These are phyloP conservation scores for Rhizophagus sp. DNA, from an alignment of 192 early-diverging fungal genomes.

Conservation along the genomic window DNA sequence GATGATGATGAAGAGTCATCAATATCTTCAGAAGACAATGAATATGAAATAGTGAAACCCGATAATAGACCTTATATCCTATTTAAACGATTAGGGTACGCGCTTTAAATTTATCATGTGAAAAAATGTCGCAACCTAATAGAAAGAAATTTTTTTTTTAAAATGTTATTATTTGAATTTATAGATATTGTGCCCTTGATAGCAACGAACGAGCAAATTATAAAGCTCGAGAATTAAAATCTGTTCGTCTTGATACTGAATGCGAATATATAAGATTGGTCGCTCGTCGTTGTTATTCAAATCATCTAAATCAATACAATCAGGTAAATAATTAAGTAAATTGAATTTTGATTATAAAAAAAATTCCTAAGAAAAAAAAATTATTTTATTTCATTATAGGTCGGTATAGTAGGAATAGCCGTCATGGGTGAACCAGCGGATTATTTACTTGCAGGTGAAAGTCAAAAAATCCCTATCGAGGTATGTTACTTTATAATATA, in stretches of 20 bases:
- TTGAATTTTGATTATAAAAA: background rate
- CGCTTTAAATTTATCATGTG: background rate
- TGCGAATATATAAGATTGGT: slow-evolving; percentile 70
- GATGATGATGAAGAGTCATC: background rate
- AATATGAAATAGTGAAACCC: slow-evolving; percentile 9
- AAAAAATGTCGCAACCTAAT: background rate
- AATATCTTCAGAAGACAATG: background rate
- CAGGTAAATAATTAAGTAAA: slow-evolving; percentile 49
- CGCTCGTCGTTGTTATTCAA: slow-evolving; percentile 68
- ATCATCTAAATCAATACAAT: slow-evolving; percentile 73
- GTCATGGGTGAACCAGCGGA: slow-evolving; percentile 57
- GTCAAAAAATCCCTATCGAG: slow-evolving; percentile 29
- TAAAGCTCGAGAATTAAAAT: slow-evolving; percentile 73
- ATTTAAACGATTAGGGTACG: slow-evolving; percentile 44
- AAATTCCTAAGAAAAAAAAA: background rate
- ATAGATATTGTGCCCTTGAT: slow-evolving; percentile 66
- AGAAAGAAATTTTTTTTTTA: no score
- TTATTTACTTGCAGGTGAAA: slow-evolving; percentile 27
- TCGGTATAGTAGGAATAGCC: slow-evolving; percentile 65
- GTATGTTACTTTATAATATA: background rate
- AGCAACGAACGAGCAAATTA: slow-evolving; percentile 63
- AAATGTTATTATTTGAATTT: slow-evolving; percentile 1
- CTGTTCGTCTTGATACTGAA: slow-evolving; percentile 68
- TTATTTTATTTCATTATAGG: slow-evolving; percentile 34
- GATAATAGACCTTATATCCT: slow-evolving; percentile 38